Base-by-base conservation (phyloP, 78 protist genomes). In the Salpingoeca rosetta region DNA sequence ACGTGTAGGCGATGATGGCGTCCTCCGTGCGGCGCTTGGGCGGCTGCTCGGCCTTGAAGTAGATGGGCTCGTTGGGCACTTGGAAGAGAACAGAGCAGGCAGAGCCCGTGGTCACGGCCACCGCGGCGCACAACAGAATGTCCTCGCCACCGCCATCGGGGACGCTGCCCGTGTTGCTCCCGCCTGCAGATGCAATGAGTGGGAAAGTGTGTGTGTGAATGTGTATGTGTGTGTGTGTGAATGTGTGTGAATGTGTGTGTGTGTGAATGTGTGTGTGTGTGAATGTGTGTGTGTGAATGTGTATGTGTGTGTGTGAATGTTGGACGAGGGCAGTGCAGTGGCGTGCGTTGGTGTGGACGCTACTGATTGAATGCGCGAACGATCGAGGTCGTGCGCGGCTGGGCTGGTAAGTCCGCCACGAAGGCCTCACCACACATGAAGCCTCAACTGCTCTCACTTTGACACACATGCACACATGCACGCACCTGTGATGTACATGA, bases 1-100 rank as follows among this genome's bases (percentile, higher is more conserved):
- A 90, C 80, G 93, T 90, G 81, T 82, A 90, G 11, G 93, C 93
- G 82, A 90, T 75, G 7, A 85, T 44, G 39, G 51, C 84, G 76
- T 90, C 93, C 77, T 90, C 93, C 75, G 35, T 0, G 44, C 93
- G 79, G 28, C 41, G 12, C 28, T 1, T 24, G n/a, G 27, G 75
- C n/a, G 77, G 12, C 76, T 2, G 85, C 36, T 82, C 85, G 12
- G 65, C 12, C 36, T 1, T 28, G 75, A 82, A 82, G 77, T 26
- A 3, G 27, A 82, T 11, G 25, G 85, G 85, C 72, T 43, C 76
- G 39, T 42, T 44, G 77, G 85, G 85, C 38, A 82, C 17, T 51
- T 45, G 76, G 44, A 12, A 1, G 76, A 17, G n/a, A 82, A 44
- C 28, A 1, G 77, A 24, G 80, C 85, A 2, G 77, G 27, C n/a